These are phyloP conservation scores for Volvox africanus DNA, from an alignment of 139 green algal species.

Conservation along the genomic window DNA sequence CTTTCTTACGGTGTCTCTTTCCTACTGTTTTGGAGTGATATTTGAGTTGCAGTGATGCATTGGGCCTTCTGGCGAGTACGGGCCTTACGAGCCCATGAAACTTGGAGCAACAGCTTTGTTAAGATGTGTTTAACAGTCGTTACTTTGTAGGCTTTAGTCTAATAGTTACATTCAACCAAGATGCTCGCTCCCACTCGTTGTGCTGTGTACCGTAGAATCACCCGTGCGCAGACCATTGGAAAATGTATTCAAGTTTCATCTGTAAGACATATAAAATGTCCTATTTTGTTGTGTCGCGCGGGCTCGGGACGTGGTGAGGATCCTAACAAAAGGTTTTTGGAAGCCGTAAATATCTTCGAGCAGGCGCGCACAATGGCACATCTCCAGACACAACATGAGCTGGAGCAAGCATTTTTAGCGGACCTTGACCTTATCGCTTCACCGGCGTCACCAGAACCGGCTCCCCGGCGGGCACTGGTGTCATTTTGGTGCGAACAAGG, in stretches of 20 bases:
- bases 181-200: not conserved
- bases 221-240: not conserved
- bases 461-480: constrained; percentile 1
- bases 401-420: constrained; percentile 28
- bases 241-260: not conserved
- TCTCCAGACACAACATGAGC: constrained; percentile 5
- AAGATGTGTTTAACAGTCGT: no score
- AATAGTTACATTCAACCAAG: no score
- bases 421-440: constrained; percentile 6
- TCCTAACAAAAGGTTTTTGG: not conserved
- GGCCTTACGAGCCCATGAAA: no score
- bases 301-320: not conserved
- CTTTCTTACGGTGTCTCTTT: no score
- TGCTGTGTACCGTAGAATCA: not conserved
- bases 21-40: no score
- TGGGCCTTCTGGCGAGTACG: no score
- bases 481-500: constrained; percentile 50
- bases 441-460: not conserved
- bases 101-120: no score
- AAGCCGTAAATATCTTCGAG: constrained; percentile 3
- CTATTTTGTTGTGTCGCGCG: not conserved
- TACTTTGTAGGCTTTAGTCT: no score
- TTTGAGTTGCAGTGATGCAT: no score
- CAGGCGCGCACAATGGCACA: not conserved
- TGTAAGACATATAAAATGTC: not conserved